phyloP scores from a whole-genome alignment of 257 asterid species.

The Lavandula angustifolia region DNA sequence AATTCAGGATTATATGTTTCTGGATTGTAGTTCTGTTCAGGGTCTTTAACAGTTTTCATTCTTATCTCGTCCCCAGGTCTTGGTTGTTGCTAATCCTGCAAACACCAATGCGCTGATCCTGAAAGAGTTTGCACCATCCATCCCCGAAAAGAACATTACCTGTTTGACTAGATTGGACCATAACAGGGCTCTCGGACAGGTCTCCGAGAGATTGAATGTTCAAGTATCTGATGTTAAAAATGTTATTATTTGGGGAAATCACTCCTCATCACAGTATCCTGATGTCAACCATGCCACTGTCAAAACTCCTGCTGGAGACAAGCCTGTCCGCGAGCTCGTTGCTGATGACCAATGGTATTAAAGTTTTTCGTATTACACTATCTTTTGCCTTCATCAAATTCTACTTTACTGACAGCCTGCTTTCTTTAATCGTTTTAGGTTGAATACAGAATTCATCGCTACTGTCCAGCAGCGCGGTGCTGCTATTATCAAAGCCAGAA shows the following conservation, averaged over 20 bases:
- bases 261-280: slow-evolving; percentile 70
- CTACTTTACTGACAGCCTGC: neutral
- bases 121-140: slow-evolving; percentile 91
- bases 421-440: slow-evolving; percentile 43
- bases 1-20: neutral
- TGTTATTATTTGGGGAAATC: slow-evolving; percentile 49
- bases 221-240: slow-evolving; percentile 89
- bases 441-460: slow-evolving; percentile 79
- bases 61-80: slow-evolving; percentile 56
- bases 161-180: slow-evolving; percentile 97
- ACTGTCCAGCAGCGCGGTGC: slow-evolving; percentile 97
- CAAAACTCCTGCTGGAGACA: slow-evolving; percentile 70
- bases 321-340: slow-evolving; percentile 76
- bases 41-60: slow-evolving; percentile 1
- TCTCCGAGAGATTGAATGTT: slow-evolving; percentile 76
- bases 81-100: slow-evolving; percentile 90
- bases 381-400: neutral
- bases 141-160: slow-evolving; percentile 76
- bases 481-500: slow-evolving; percentile 40
- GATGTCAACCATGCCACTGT: slow-evolving; percentile 91
- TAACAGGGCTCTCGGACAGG: slow-evolving; percentile 96
- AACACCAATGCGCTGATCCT: slow-evolving; percentile 69
- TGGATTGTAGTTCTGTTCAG: neutral
- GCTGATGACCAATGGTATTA: slow-evolving; percentile 75
- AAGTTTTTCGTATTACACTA: neutral